Evolutionary conservation across 805 yeast species (phyloP).

Genomic region (Priceomyces haplophilus): DNA sequence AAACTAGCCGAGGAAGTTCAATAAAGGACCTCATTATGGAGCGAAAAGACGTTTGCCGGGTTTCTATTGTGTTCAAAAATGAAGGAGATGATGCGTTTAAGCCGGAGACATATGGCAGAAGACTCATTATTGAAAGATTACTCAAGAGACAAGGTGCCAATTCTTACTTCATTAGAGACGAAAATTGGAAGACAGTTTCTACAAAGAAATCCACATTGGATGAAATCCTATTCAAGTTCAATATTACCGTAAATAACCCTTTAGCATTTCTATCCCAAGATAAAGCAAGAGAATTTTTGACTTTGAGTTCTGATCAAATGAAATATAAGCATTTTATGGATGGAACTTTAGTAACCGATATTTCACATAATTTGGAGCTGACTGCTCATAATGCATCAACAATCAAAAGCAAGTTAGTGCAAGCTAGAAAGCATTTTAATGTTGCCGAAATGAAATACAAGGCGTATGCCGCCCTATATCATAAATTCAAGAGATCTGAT

Average conservation of each 20-base stretch:
- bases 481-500: conserved; percentile 34
- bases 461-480: conserved; percentile 28
- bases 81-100: conserved; percentile 63
- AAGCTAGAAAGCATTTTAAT: conserved; percentile 22
- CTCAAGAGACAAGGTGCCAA: conserved; percentile 52
- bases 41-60: conserved; percentile 67
- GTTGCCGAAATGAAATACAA: conserved; percentile 26
- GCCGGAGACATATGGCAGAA: conserved; percentile 63
- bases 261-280: conserved; percentile 92
- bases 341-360: conserved; percentile 72
- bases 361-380: conserved; percentile 49
- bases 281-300: conserved; percentile 84
- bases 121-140: conserved; percentile 67
- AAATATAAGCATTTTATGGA: conserved; percentile 77
- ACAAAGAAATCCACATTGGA: conserved; percentile 63
- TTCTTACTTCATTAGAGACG: conserved; percentile 54
- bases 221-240: conserved; percentile 64
- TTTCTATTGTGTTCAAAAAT: conserved; percentile 62
- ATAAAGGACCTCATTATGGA: conserved; percentile 70
- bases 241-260: conserved; percentile 83
- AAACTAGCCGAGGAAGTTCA: conserved; percentile 79
- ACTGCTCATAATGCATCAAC: conserved; percentile 28
- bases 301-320: conserved; percentile 66
- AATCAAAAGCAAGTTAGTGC: conserved; percentile 24
- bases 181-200: conserved; percentile 51